These are phyloP conservation scores for Caryopteris hybrid DNA, from an alignment of 305 asterid species.

Conservation along the genomic window DNA sequence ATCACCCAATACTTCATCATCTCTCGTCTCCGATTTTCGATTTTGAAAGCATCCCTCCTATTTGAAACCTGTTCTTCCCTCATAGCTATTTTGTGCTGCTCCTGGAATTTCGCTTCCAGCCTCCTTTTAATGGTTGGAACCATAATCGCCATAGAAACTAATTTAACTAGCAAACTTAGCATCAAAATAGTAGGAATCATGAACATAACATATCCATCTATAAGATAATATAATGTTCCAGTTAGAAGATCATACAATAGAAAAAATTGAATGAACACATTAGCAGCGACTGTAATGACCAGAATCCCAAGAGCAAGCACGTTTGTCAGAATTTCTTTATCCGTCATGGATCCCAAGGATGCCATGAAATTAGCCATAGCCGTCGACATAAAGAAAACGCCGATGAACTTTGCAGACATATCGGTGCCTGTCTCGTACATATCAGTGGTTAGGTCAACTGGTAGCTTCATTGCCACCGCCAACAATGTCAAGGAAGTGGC, in stretches of 20 bases:
- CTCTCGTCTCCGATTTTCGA: not conserved
- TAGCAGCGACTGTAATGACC: too few species aligned
- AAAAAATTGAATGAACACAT: constrained; percentile 8
- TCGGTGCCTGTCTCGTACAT: not conserved
- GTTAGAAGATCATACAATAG: too few species aligned
- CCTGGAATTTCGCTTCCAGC: constrained; percentile 15
- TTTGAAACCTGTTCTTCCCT: not conserved
- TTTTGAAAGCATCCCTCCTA: not conserved
- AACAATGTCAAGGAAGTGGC: too few species aligned
- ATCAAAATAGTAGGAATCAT: too few species aligned
- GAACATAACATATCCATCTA: not conserved
- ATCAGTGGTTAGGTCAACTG: not conserved
- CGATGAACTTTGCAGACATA: not conserved
- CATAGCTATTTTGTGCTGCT: not conserved
- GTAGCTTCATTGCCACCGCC: not conserved
- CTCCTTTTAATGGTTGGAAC: not conserved
- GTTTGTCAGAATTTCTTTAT: too few species aligned
- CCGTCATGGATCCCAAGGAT: too few species aligned
- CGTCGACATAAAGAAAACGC: not conserved
- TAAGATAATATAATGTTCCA: too few species aligned
- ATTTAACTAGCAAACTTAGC: too few species aligned
- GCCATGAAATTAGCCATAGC: not conserved
- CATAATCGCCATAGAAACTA: too few species aligned
- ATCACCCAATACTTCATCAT: too few species aligned
- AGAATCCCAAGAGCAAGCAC: too few species aligned